Base-by-base conservation (phyloP, 169 alveolate species). In the Plasmodium vinckei region DNA sequence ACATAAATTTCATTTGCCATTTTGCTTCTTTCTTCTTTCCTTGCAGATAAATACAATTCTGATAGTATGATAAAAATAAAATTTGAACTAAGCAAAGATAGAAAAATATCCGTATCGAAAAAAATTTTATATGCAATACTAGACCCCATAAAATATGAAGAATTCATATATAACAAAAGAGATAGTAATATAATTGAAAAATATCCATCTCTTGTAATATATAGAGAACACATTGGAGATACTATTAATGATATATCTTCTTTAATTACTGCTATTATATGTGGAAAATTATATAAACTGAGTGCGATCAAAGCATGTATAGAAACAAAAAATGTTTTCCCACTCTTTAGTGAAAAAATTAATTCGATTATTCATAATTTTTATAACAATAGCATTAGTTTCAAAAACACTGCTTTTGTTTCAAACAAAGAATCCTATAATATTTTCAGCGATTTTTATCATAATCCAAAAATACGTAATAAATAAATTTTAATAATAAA, bases 381-480 rank as follows among this genome's bases (percentile, higher is more conserved):
- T 46, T 82, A 82, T 49, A 56, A 67, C 59, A 65, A 82, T 60
- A 82, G 33, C 39, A 82, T 64, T 21, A 65, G 53, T 21, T 82
- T 82, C 33, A 82, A 82, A 19, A 44, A 53, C 57, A 67, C 13
- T 47, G n/a, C 79, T n/a, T 68, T 82, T 47, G 21, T 82, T 12
- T 65, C 60, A 6, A 42, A 33, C 27, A 82, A 25, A 12, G 42
- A 82, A 10, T 13, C 71, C 39, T 57, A 82, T 9, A 82, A 82
- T 67, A 64, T 67, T 42, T 82, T 82, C 27, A 82, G 77, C n/a
- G 49, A 67, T 57, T 82, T 82, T 56, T 82, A 82, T 15, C n/a
- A 65, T 54, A 82, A 82, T 27, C 84, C 67, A 54, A 82, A 67
- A 70, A 82, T 82, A 82, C 84, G 90, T 82, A 82, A 82, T 79